phyloP scores from a whole-genome alignment of 208 protist genomes.

The Wallacemonas sp. region DNA sequence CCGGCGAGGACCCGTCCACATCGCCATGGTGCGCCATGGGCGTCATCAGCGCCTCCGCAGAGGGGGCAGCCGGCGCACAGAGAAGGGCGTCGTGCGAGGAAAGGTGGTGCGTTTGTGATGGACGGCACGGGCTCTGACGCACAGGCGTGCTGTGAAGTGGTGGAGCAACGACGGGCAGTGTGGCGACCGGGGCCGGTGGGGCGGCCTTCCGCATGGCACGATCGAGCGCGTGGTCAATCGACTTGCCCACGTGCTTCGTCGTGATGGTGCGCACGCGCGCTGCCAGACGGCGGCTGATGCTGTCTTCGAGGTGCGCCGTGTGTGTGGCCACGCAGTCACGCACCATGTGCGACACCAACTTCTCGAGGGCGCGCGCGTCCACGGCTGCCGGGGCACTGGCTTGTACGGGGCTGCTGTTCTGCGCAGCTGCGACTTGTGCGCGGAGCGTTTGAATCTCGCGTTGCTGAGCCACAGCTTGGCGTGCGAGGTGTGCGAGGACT shows the following conservation, averaged over 20 bases:
- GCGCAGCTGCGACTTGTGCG: conserved; percentile 7
- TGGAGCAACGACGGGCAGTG: not conserved
- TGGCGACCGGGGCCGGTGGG: too few relatives aligned
- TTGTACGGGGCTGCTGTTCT: too few relatives aligned
- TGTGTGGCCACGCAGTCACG: conserved; percentile 11
- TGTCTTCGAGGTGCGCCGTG: conserved; percentile 33
- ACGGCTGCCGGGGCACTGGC: not conserved
- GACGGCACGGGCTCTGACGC: too few relatives aligned
- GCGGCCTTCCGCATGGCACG: conserved; percentile 16
- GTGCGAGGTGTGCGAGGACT: conserved; percentile 44
- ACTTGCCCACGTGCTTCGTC: conserved; percentile 33
- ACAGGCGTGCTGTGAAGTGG: too few relatives aligned
- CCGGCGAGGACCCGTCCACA: too few relatives aligned
- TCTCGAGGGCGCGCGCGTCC: not conserved
- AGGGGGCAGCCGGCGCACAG: too few relatives aligned
- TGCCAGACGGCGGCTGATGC: conserved; percentile 29
- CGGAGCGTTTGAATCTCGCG: conserved; percentile 46
- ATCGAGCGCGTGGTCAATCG: conserved; percentile 33
- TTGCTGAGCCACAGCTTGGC: conserved; percentile 58
- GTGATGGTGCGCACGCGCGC: conserved; percentile 35
- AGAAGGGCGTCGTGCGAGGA: too few relatives aligned
- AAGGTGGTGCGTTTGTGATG: too few relatives aligned
- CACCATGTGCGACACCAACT: conserved; percentile 12
- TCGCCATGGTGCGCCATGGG: too few relatives aligned
- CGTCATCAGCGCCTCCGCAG: too few relatives aligned